Evolutionary conservation across 179 eudicot species (phyloP), one percentile per base, ranked within the genome.

Genomic region (Carnegiea gigantea): DNA sequence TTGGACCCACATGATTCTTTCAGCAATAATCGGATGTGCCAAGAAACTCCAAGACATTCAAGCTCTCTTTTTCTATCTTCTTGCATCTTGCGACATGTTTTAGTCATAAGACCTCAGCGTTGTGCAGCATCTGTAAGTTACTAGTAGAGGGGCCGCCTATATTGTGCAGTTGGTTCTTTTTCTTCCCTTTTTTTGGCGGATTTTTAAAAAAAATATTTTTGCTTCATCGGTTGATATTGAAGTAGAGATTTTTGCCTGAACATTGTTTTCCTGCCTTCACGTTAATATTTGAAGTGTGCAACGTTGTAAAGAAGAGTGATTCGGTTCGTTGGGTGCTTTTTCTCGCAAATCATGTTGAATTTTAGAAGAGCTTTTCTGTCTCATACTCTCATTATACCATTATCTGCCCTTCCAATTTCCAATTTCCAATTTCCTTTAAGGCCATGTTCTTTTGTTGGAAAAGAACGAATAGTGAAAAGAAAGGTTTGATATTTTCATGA

Each of bases 131-230:
- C 46, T 81, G 77, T 79, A 78, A 40, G 59, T 57, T 75, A 49
- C n/a, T 75, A 75, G 75, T 79, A 74, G 60, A 44, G 75, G 70
- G 62, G 59, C 65, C n/a, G 38, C 54, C 68, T 51, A 51, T 81
- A 70, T 70, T 85, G 84, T 85, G 84, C 77, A 85, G 84, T 75
- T 85, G 78, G 70, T 60, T 11, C n/a, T 57, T 54, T 44, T 21
- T 43, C 8, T 48, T 28, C 15, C 28, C 9, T 9, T 2, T 11
- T 20, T 8, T 18, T 5, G 49, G 13, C 15, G 28, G 24, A 54
- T 28, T 28, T 51, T 65, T 54, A 15, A 12, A 75, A 48, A 51
- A 40, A 40, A 40, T 6, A 40, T 53, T 33, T 33, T 36, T 36
- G 73, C 73, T 70, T 70, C n/a, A 70, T 33, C 46, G 15, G 43